A percentile compares a stretch with the other conserved stretches of the same genome.
Conservation (phyloP, 768 basidiomycete species). For the Terana coerulea region DNA sequence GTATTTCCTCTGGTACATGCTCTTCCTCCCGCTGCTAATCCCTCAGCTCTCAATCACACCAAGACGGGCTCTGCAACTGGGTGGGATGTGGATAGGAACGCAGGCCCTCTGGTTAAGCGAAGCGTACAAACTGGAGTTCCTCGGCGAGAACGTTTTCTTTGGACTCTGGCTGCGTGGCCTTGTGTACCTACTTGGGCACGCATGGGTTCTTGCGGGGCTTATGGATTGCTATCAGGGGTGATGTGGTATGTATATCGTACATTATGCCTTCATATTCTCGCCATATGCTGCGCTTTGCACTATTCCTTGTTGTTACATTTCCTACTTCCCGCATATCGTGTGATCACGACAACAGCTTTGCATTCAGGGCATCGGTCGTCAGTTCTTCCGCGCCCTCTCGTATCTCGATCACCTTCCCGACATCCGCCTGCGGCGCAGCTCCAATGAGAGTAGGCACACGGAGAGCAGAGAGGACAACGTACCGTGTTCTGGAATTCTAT, state of each 20-base stretch:
- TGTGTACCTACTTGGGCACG: slow-evolving; percentile 70
- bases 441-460: background rate
- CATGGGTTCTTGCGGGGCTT: slow-evolving; percentile 71
- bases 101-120: slow-evolving; percentile 91
- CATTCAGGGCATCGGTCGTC: slow-evolving; percentile 68
- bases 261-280: background rate
- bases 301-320: background rate
- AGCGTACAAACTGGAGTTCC: slow-evolving; percentile 88
- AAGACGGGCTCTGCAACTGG: slow-evolving; percentile 35
- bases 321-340: background rate
- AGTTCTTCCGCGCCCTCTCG: slow-evolving; percentile 79
- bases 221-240: slow-evolving; percentile 42
- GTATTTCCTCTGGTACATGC: slow-evolving; percentile 98
- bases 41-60: slow-evolving; percentile 57
- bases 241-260: background rate
- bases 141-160: slow-evolving; percentile 70
- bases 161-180: slow-evolving; percentile 78
- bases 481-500: slow-evolving; percentile 78
- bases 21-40: slow-evolving; percentile 80
- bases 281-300: too few relatives aligned
- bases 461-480: background rate
- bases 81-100: slow-evolving; percentile 65
- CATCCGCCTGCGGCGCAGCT: slow-evolving; percentile 50
- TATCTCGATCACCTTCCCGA: slow-evolving; percentile 78
- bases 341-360: too few relatives aligned